phyloP scores from a whole-genome alignment of 345 rosid species.

The Pelargonium nanum region DNA sequence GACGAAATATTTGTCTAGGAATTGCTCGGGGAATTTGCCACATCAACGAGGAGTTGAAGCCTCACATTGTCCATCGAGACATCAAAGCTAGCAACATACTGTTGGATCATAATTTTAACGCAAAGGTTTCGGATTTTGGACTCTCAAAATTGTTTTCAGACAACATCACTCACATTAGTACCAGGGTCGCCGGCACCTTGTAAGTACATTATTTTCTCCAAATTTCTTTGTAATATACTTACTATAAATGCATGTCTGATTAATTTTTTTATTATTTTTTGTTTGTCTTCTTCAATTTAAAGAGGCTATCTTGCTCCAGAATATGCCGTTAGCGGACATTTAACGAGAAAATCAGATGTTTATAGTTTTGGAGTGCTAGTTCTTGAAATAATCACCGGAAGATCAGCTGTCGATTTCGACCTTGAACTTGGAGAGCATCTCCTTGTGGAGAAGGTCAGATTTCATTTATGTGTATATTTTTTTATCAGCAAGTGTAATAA shows the following conservation, averaged over 20 bases:
- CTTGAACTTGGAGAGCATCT: constrained; percentile 36
- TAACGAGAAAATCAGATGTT: constrained; percentile 48
- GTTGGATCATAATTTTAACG: constrained; percentile 33
- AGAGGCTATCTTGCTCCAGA: constrained; percentile 62
- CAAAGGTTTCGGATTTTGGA: constrained; percentile 67
- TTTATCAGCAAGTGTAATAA: not conserved
- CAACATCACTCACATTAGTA: constrained; percentile 36
- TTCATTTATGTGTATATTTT: not conserved
- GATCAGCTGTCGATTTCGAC: constrained; percentile 29
- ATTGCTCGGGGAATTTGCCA: constrained; percentile 44
- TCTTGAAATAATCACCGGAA: constrained; percentile 43
- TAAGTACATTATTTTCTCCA: constrained; percentile 14
- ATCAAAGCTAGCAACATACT: constrained; percentile 8
- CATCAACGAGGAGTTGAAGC: constrained; percentile 46
- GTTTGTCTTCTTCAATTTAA: no score
- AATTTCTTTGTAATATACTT: not conserved
- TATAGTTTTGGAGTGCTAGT: constrained; percentile 52
- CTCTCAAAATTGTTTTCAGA: constrained; percentile 33
- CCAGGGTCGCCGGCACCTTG: constrained; percentile 54
- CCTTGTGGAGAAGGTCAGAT: constrained; percentile 44
- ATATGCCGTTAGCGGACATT: constrained; percentile 36
- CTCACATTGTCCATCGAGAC: constrained; percentile 7
- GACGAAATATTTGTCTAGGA: constrained; percentile 35
- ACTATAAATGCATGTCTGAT: not conserved
- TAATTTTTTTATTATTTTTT: no score